A percentile compares a stretch with the other conserved stretches of the same genome.
phyloP scores from a whole-genome alignment of 2,329 filamentous ascomycete species.

The Botrytis hyacinthi region DNA sequence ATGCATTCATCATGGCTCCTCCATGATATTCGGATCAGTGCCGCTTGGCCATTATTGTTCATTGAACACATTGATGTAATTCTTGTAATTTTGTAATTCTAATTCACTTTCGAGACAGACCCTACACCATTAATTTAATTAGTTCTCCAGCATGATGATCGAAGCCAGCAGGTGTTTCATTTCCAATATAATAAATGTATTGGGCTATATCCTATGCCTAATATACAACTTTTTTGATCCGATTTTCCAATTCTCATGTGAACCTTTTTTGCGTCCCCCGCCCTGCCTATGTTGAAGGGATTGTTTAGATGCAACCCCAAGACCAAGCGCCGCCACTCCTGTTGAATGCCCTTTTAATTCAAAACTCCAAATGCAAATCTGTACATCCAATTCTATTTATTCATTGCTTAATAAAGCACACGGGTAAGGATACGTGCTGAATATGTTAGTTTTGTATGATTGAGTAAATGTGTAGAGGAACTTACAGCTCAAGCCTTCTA shows the following conservation, averaged over 20 bases:
- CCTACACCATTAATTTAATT: background rate
- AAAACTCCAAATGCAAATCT: slow-evolving; percentile 13
- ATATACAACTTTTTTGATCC: slow-evolving; percentile 7
- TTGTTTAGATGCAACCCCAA: slow-evolving; percentile 24
- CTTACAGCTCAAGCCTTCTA: slow-evolving; percentile 80
- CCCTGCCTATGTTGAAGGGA: slow-evolving; percentile 30
- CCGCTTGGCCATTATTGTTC: background rate
- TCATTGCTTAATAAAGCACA: slow-evolving; percentile 39
- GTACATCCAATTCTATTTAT: slow-evolving; percentile 13
- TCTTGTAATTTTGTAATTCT: background rate
- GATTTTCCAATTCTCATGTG: background rate
- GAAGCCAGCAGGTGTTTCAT: background rate
- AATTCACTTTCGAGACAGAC: background rate
- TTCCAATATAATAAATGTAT: background rate
- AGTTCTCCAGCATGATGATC: background rate
- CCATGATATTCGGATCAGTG: background rate
- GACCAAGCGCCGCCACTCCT: slow-evolving; percentile 28
- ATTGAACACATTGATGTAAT: background rate
- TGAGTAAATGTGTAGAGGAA: background rate
- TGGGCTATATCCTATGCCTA: slow-evolving; percentile 11
- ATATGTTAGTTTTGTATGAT: slow-evolving; percentile 14
- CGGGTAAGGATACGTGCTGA: slow-evolving; percentile 42
- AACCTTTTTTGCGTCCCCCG: slow-evolving; percentile 10
- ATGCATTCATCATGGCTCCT: background rate
- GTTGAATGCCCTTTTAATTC: slow-evolving; percentile 30